Percentiles rank a stretch among this genome's conserved stretches.
These are phyloP conservation scores for Penicillium psychrofluorescens DNA, from an alignment of 495 filamentous ascomycete species.

Conservation along the genomic window DNA sequence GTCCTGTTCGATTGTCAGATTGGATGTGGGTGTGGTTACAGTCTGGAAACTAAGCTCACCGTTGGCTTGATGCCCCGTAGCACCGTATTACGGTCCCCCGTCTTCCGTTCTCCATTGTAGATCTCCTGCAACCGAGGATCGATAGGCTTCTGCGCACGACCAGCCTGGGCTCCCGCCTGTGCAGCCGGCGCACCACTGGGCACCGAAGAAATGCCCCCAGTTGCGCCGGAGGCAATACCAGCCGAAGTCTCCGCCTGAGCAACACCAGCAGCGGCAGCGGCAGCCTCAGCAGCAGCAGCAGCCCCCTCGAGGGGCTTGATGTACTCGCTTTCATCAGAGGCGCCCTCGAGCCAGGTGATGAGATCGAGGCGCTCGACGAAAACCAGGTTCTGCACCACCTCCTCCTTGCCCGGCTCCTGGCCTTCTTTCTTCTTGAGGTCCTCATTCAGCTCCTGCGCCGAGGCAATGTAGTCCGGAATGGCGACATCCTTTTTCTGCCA, in stretches of 20 bases:
- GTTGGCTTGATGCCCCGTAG: constrained; percentile 85
- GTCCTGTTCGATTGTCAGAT: constrained; percentile 49
- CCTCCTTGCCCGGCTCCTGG: constrained; percentile 37
- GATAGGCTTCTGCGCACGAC: constrained; percentile 48
- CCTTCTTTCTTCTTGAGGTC: constrained; percentile 55
- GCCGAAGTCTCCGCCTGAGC: constrained; percentile 28
- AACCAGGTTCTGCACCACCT: constrained; percentile 67
- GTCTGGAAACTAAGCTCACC: constrained; percentile 40
- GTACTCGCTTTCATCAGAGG: constrained; percentile 81
- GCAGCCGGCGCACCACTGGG: constrained; percentile 41
- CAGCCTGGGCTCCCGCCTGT: constrained; percentile 44
- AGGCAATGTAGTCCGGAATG: constrained; percentile 83
- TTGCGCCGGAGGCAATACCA: constrained; percentile 35
- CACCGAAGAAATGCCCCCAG: constrained; percentile 29
- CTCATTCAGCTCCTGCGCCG: constrained; percentile 72
- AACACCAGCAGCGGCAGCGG: constrained; percentile 37
- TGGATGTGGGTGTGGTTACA: not conserved
- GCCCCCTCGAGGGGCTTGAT: constrained; percentile 75
- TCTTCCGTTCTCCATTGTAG: constrained; percentile 80
- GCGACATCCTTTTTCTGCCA: constrained; percentile 86
- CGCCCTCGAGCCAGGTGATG: constrained; percentile 85
- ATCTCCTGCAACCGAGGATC: constrained; percentile 80
- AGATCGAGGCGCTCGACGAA: constrained; percentile 88
- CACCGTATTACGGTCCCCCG: constrained; percentile 86
- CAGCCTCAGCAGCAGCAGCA: constrained; percentile 43